Base-by-base conservation (phyloP, 345 rosid genomes). In the Gossypium arboreum region DNA sequence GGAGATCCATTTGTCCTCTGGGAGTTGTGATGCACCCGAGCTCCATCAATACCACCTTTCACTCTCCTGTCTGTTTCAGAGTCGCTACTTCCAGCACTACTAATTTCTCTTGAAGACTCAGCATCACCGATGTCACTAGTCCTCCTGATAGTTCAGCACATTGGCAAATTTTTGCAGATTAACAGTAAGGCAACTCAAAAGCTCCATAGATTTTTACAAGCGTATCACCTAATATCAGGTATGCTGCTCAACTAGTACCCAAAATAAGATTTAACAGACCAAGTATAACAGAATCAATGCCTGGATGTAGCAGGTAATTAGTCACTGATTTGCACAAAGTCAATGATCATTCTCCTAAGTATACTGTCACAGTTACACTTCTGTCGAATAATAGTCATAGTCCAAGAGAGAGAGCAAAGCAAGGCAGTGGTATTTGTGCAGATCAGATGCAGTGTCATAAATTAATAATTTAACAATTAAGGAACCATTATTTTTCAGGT, bases 21-120 rank as follows among this genome's bases (percentile, higher is more conserved):
- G 9, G 73, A 74, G 75, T 76, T 77, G 64, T 76, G 82, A 68
- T 78, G 84, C 65, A 29, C 78, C 81, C 62, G 34, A 9, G 58
- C 79, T 75, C 82, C 78, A 66, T 43, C 66, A 44, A 67, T 27
- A 56, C 72, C 73, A 25, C 47, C 34, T 67, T 55, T 75, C 15
- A 27, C 43, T 67, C 66, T 39, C 56, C 66, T 75, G n/a, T 55
- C 72, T 41, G 66, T 64, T 66, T 18, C 88, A 67, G 71, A 77
- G 68, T 84, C 91, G 72, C 85, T 81, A 74, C 89, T 85, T 27
- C 87, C 89, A 83, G 86, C 80, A 52, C 84, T 86, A 65, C 84
- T 83, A 8, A 73, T 72, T 75, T 81, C 86, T 78, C 86, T 83
- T 0, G 81, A 84, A 64, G 86, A 79, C 58, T 79, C 82, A 8